Evolutionary conservation across 495 filamentous ascomycete species (phyloP).

Genomic region (Penicillium atrosanguineum): DNA sequence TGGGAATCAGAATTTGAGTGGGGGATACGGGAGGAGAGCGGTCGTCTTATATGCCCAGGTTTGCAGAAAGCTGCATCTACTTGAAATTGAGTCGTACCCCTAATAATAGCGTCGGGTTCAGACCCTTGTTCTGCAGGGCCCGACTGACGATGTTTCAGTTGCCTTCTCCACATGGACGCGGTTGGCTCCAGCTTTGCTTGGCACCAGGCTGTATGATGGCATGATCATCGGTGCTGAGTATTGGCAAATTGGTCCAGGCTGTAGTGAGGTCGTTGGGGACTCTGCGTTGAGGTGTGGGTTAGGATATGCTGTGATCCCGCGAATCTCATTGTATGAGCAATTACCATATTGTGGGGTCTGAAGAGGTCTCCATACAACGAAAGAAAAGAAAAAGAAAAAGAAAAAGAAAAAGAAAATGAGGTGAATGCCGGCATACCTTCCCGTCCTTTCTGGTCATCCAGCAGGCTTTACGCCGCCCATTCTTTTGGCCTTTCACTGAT

Average conservation of each 20-base stretch:
- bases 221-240: not conserved
- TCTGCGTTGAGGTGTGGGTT: too few relatives aligned
- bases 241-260: not conserved
- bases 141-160: slow-evolving; percentile 21
- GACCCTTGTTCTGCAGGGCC: slow-evolving; percentile 3
- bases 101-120: slow-evolving; percentile 10
- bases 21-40: not conserved
- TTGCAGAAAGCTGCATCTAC: not conserved
- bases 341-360: too few relatives aligned
- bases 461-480: too few relatives aligned
- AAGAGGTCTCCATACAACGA: too few relatives aligned
- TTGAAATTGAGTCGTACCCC: slow-evolving; percentile 2
- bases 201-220: slow-evolving; percentile 8
- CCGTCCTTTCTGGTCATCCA: too few relatives aligned
- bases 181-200: slow-evolving; percentile 10
- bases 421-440: too few relatives aligned
- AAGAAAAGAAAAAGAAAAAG: too few relatives aligned
- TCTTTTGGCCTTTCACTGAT: too few relatives aligned
- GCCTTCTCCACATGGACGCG: slow-evolving; percentile 16
- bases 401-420: too few relatives aligned
- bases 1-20: not conserved
- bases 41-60: slow-evolving; percentile 6
- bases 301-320: too few relatives aligned
- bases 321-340: too few relatives aligned
- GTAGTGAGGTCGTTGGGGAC: too few relatives aligned